Percentiles rank a stretch among this genome's conserved stretches.
phyloP scores from a whole-genome alignment of 202 grass and related monocot genomes.

The Dendrocalamus latiflorus region DNA sequence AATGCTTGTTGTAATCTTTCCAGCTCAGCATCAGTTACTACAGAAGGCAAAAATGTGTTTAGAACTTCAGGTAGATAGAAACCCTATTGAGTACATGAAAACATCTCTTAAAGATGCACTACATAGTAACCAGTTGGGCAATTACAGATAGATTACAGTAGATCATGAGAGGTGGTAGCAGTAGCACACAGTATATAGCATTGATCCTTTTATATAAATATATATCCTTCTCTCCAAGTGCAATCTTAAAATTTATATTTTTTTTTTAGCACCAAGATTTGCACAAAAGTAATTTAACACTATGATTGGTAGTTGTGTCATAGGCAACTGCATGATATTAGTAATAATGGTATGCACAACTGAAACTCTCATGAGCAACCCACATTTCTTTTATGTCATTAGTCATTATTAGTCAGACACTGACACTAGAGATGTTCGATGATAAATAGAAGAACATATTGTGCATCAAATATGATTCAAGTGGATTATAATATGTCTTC shows the following conservation, averaged over 20 bases:
- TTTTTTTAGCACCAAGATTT: background rate
- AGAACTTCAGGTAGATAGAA: conserved; percentile 15
- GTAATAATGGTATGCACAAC: background rate
- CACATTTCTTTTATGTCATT: background rate
- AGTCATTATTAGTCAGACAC: background rate
- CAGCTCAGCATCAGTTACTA: conserved; percentile 93
- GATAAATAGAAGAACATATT: background rate
- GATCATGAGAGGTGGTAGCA: background rate
- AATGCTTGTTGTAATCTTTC: conserved; percentile 93
- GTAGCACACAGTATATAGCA: background rate
- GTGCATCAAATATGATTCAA: background rate
- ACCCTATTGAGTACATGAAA: background rate
- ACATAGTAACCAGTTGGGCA: background rate
- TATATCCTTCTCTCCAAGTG: background rate
- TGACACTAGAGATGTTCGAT: background rate
- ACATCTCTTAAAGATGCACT: background rate
- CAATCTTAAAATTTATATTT: background rate
- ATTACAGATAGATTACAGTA: background rate
- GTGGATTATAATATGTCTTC: background rate
- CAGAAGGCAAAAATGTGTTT: conserved; percentile 3
- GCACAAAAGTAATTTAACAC: background rate
- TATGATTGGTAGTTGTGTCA: conserved; percentile 1
- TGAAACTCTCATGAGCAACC: background rate
- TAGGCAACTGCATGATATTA: background rate
- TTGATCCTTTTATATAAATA: background rate